Base-by-base conservation (phyloP, 495 filamentous ascomycete species). In the Neurospora sp. region DNA sequence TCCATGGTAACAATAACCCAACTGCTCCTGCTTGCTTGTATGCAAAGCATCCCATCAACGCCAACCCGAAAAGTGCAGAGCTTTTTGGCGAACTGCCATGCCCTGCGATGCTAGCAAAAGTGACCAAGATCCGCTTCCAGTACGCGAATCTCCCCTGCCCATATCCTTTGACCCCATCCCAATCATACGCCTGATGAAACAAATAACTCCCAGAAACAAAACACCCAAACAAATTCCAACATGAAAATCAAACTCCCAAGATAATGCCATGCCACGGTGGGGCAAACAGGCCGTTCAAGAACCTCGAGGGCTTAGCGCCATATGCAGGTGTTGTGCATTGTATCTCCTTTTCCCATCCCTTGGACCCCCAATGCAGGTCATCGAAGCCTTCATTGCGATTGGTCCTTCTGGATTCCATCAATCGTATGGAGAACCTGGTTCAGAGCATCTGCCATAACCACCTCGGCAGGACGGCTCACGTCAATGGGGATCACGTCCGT, bases 401-500 rank as follows among this genome's bases (percentile, higher is more conserved):
- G 4, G 69, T 66, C 31, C 44, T 74, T 69, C 20, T 14, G 27
- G 71, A 74, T 42, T 38, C 78, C 76, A 62, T 79, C 74, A 75
- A 86, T 85, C 41, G 82, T 83, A 72, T 79, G 59, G 18, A 84
- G 72, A 18, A 82, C 90, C 75, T 87, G 84, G 48, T 86, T 81
- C 35, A 91, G 78, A 5, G 92, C 89, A 69, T 90, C 85, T 20
- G 83, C 83, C 83, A 92, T 87, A 41, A 98, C 93, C 69, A 89
- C 86, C 31, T 88, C 88, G 73, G 87, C 81, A 12, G 88, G 81
- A 1, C 86, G 89, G 75, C 88, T 88, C 46, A 96, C 94, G 82
- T 97, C 92, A 62, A 99, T 86, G 69, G 88, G 90, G 70, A 97
- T 86, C 73, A 94, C 92, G 82, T 99, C 96, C 77, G 86, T 88